Conservation (phyloP, 177 flowering plant species). For the Telopea speciosissima region DNA sequence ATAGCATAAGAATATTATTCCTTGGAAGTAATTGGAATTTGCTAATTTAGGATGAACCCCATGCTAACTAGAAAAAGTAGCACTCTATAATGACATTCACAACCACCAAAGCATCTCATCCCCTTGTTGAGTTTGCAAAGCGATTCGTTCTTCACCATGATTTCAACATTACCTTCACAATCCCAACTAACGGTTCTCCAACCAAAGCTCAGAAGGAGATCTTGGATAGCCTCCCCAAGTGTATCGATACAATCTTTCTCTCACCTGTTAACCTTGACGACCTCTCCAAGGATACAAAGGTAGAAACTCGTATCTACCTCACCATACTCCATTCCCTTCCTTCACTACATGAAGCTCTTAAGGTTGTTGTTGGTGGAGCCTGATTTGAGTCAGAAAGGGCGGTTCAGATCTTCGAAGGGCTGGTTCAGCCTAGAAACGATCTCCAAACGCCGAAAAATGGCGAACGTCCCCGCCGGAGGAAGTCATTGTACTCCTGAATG, state of each 20-base stretch:
- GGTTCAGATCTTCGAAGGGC: too few species aligned
- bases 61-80: too few species aligned
- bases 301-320: conserved; percentile 27
- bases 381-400: too few species aligned
- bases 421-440: too few species aligned
- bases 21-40: too few species aligned
- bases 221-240: conserved; percentile 10
- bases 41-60: too few species aligned
- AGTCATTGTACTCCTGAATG: conserved; percentile 82
- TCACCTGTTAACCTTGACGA: conserved; percentile 24
- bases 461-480: too few species aligned
- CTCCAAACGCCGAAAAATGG: too few species aligned
- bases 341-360: conserved; percentile 16
- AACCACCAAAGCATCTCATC: conserved; percentile 25
- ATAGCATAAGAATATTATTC: too few species aligned
- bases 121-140: conserved; percentile 47
- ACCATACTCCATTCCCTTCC: conserved; percentile 25
- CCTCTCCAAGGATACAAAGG: conserved; percentile 14
- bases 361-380: too few species aligned
- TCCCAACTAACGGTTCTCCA: conserved; percentile 32
- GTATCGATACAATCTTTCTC: conserved; percentile 17
- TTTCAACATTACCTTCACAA: conserved; percentile 26
- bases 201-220: conserved; percentile 8
- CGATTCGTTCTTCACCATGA: conserved; percentile 26
- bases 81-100: too few species aligned